Base-by-base conservation (phyloP, 1,284 basidiomycete genomes). In the Pseudozyma flocculosa region DNA sequence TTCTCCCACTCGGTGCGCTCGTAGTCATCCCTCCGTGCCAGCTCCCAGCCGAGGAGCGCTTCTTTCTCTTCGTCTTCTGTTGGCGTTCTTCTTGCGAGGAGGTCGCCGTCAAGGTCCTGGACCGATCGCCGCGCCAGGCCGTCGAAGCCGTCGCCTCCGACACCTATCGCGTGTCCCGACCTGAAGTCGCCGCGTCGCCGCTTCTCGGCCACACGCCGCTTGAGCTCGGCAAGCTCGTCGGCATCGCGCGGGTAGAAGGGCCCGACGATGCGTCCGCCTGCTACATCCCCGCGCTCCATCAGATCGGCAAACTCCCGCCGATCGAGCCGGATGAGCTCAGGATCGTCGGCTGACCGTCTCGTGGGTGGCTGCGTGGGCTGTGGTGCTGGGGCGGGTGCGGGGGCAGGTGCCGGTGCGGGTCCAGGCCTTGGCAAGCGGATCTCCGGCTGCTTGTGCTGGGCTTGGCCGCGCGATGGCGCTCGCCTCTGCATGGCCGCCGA, bases 211-310 rank as follows among this genome's bases (percentile, higher is more conserved):
- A 60, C 22, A 3, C 61, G 45, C 4, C 57, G 45, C 19, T 64
- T 68, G 54, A 63, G 52, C 11, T 40, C 30, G 18, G 54, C 38
- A 18, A 68, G 49, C 11, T 68, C 43, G 30, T 64, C 57, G 30
- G 53, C 38, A 23, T 58, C 45, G 11, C 61, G 53, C 22, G 65
- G 61, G 54, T 57, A 68, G 43, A 64, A 68, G 2, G 65, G 65
- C 2, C 65, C 65, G 9, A 64, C 39, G 32, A 68, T 61, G 37
- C 54, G 21, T 64, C 44, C 23, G 13, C 54, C 43, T 30, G 48
- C 37, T 30, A 19, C 32, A 9, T 41, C 44, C 0, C 23, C 24
- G 21, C 50, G 56, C 26, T 56, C 22, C 4, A 19, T 19, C 2
- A 51, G 21, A 15, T 48, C 26, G 18, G 42, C 49, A 37, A 65